Percentiles rank a stretch among this genome's conserved stretches.
Evolutionary conservation across 768 basidiomycete species (phyloP).

Genomic region (Boletus bicolor): DNA sequence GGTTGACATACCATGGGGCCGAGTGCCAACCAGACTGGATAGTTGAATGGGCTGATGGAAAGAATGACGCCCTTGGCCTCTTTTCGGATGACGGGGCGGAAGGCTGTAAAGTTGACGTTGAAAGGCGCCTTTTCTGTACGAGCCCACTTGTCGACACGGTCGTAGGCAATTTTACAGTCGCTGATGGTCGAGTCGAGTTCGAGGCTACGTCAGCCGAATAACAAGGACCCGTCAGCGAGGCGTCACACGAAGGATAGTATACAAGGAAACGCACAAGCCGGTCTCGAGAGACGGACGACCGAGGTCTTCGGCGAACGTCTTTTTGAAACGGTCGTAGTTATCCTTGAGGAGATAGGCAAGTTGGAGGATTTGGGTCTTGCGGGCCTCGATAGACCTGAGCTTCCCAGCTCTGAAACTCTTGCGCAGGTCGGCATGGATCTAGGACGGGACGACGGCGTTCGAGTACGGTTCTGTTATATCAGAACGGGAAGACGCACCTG

Average conservation of each 20-base stretch:
- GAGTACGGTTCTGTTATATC: background rate
- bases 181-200: constrained; percentile 55
- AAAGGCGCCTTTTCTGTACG: constrained; percentile 59
- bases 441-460: background rate
- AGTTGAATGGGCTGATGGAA: constrained; percentile 74
- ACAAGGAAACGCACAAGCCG: constrained; percentile 42
- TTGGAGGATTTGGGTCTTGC: constrained; percentile 75
- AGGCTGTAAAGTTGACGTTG: constrained; percentile 50
- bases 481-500: constrained; percentile 32
- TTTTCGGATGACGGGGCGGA: constrained; percentile 65
- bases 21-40: constrained; percentile 59
- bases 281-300: constrained; percentile 60
- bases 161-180: constrained; percentile 55
- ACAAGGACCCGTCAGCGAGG: background rate
- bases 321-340: constrained; percentile 58
- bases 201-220: constrained; percentile 39
- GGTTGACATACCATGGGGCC: constrained; percentile 49
- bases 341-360: constrained; percentile 74
- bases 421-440: constrained; percentile 58
- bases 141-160: constrained; percentile 72
- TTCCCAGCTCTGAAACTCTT: constrained; percentile 65
- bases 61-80: constrained; percentile 76
- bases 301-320: constrained; percentile 59
- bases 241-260: background rate
- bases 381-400: constrained; percentile 58